A percentile compares a stretch with the other conserved stretches of the same genome.
Conservation (phyloP, 495 filamentous ascomycete species). For the Margaritispora aquatica region DNA sequence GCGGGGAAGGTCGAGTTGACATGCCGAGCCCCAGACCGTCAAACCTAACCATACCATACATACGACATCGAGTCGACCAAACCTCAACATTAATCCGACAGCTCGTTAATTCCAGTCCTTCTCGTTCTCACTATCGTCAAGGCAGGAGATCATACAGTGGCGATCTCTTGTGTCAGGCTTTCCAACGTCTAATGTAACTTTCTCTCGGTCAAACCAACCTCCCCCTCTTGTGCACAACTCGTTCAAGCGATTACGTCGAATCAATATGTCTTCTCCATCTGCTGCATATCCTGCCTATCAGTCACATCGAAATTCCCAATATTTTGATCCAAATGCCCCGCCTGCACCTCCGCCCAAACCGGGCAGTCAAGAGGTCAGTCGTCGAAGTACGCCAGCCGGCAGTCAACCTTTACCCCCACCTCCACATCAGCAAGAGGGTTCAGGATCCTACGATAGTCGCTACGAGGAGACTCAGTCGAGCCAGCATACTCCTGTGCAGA, state of each 20-base stretch:
- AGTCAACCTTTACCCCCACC: slow-evolving; percentile 31
- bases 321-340: slow-evolving; percentile 45
- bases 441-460: slow-evolving; percentile 9
- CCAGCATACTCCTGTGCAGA: slow-evolving; percentile 12
- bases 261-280: slow-evolving; percentile 16
- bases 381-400: slow-evolving; percentile 51
- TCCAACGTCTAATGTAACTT: not conserved
- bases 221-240: not conserved
- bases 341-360: slow-evolving; percentile 71
- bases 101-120: too few relatives aligned
- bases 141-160: not conserved
- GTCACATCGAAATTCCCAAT: slow-evolving; percentile 21
- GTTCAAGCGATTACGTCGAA: not conserved
- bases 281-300: slow-evolving; percentile 20
- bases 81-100: too few relatives aligned
- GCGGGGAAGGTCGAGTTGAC: not conserved
- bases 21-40: not conserved
- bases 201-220: not conserved
- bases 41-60: not conserved
- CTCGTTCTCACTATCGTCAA: too few relatives aligned
- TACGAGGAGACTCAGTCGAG: slow-evolving; percentile 13
- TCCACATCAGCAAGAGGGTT: slow-evolving; percentile 30
- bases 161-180: not conserved
- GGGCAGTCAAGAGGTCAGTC: slow-evolving; percentile 59
- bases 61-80: too few relatives aligned